These are phyloP conservation scores for Paecilomyces formosus DNA, from an alignment of 2,329 filamentous ascomycete genomes.

Conservation along the genomic window DNA sequence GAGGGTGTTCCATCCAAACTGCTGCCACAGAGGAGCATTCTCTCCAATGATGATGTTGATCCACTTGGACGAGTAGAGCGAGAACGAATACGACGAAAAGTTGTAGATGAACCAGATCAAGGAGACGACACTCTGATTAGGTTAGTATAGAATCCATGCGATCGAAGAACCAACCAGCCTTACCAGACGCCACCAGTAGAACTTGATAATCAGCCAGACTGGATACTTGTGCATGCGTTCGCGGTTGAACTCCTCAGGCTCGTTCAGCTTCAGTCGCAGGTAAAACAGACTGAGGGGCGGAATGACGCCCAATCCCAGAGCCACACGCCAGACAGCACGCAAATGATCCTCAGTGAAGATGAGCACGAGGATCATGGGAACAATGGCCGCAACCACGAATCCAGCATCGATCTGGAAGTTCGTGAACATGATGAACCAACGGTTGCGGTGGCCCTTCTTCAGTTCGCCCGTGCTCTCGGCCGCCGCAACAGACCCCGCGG, in stretches of 20 bases:
- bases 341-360: constrained; percentile 57
- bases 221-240: constrained; percentile 61
- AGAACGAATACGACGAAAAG: constrained; percentile 78
- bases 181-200: constrained; percentile 64
- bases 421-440: constrained; percentile 87
- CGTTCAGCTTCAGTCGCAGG: constrained; percentile 64
- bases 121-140: constrained; percentile 49
- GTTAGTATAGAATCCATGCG: constrained; percentile 3
- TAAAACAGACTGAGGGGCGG: constrained; percentile 66
- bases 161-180: background rate
- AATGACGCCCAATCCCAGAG: constrained; percentile 69
- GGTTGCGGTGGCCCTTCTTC: constrained; percentile 71
- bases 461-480: constrained; percentile 80
- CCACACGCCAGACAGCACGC: constrained; percentile 72
- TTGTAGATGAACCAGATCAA: constrained; percentile 83
- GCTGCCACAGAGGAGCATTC: constrained; percentile 59
- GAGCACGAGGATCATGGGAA: constrained; percentile 60
- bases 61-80: constrained; percentile 69
- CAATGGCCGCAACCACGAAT: constrained; percentile 72
- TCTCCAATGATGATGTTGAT: constrained; percentile 53
- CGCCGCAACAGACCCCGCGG: constrained; percentile 66
- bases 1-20: constrained; percentile 82
- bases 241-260: constrained; percentile 69
- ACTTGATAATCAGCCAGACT: constrained; percentile 43
- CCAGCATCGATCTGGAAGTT: constrained; percentile 82